Evolutionary conservation across 1,284 basidiomycete genomes (phyloP), one percentile per base, ranked within the genome.

Genomic region (Rhodotorula mucilaginosa): DNA sequence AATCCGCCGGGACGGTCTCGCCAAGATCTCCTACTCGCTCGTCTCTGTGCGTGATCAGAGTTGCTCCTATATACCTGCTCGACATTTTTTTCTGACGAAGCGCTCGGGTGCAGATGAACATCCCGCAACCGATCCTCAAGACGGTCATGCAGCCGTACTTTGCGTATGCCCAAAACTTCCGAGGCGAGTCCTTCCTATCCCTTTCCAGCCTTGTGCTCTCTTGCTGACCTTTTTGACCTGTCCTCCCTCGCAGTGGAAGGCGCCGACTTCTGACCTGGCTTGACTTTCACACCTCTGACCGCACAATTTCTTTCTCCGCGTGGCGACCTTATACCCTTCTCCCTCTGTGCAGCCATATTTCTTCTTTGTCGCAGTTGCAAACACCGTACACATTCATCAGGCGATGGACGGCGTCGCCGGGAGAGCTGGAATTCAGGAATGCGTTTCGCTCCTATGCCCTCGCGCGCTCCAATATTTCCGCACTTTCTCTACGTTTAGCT

Each of bases 21-120:
- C 88, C 67, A 99, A 99, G 84, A 93, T 98, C 71, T 88, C 89
- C 64, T 97, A 95, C 80, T 96, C 94, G 16, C 83, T 99, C 39
- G 83, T 97, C 65, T 96, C 93, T 79, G 96, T 97, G 91, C 74
- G 77, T 13, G n/a, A 13, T 44, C 12, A 13, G 1, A 44, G 39
- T 77, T 12, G 7, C 23, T 2, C 69, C 75, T 44, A 77, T 79
- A 46, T 71, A 78, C 79, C 54, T 63, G 23, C 64, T n/a, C 13
- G 5, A 26, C 21, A n/a, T n/a, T n/a, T 6, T n/a, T n/a, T 19
- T 16, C 23, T n/a, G 44, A 39, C 16, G 23, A 7, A 10, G 39
- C 44, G 13, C 26, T 39, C 26, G 21, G 5, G 7, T 47, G 13
- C 71, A 74, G 74, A 74, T 79, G 77, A 79, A 78, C 66, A 67